Conservation (phyloP, 495 filamentous ascomycete genomes). For the Aspergillus sclerotioniger region DNA sequence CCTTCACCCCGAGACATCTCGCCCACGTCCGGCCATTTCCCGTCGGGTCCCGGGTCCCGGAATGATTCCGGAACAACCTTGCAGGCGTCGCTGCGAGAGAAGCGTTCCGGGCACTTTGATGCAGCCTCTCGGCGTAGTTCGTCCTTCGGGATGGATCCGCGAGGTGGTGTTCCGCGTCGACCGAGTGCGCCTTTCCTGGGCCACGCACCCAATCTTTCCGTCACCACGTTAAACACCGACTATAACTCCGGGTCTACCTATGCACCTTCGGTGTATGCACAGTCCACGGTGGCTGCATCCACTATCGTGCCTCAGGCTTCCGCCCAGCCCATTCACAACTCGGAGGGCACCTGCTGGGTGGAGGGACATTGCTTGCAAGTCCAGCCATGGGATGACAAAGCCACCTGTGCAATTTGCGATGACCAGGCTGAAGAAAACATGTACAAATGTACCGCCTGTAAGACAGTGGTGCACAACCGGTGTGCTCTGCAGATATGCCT, state of each 20-base stretch:
- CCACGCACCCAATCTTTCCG: conserved; percentile 77
- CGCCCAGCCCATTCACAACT: conserved; percentile 80
- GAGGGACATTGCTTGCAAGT: conserved; percentile 91
- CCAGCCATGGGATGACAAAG: conserved; percentile 62
- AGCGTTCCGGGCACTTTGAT: conserved; percentile 94
- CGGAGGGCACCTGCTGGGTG: conserved; percentile 83
- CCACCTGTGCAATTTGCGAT: conserved; percentile 81
- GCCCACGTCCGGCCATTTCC: conserved; percentile 77
- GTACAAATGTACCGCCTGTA: conserved; percentile 81
- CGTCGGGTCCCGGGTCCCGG: conserved; percentile 74
- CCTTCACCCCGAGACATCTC: conserved; percentile 75
- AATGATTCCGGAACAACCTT: conserved; percentile 88
- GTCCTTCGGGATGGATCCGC: conserved; percentile 78
- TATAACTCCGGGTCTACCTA: conserved; percentile 75
- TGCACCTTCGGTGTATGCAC: conserved; percentile 92
- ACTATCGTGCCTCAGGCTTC: conserved; percentile 93
- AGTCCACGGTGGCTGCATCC: conserved; percentile 95
- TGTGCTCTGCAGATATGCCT: conserved; percentile 80
- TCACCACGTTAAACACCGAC: conserved; percentile 77
- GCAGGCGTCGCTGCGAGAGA: conserved; percentile 81
- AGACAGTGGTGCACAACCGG: conserved; percentile 70
- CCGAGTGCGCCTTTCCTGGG: conserved; percentile 84
- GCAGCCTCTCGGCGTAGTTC: conserved; percentile 80
- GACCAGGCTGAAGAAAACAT: conserved; percentile 87
- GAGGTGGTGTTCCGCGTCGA: conserved; percentile 61